Percentiles rank a stretch among this genome's conserved stretches.
phyloP scores from a whole-genome alignment of 768 basidiomycete species.

The Phanerodontia chrysosporium region DNA sequence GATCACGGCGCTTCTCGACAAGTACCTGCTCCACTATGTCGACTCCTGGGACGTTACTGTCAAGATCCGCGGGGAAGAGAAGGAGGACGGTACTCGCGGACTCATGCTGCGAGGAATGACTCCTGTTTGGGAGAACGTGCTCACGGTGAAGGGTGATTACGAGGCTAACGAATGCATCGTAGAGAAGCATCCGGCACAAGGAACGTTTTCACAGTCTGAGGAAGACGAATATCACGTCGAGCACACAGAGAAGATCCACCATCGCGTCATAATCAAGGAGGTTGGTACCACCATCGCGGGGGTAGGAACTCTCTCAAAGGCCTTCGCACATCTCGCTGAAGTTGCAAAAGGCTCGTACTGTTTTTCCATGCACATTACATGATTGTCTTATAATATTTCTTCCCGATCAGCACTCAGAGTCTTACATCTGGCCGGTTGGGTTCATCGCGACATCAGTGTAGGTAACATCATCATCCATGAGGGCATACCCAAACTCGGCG shows the following conservation, averaged over 20 bases:
- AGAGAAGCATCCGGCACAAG: too few species aligned
- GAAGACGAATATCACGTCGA: not conserved
- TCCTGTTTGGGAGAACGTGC: too few species aligned
- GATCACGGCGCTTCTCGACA: too few species aligned
- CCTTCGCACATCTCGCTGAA: not conserved
- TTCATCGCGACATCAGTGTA: conserved; percentile 17
- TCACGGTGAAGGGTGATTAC: too few species aligned
- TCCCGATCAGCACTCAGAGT: conserved; percentile 2
- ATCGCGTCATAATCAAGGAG: conserved; percentile 17
- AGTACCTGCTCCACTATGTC: too few species aligned
- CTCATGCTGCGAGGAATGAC: too few species aligned
- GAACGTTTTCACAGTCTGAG: too few species aligned
- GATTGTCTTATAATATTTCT: not conserved
- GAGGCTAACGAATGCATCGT: too few species aligned
- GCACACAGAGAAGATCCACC: conserved; percentile 1
- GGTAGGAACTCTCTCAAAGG: not conserved
- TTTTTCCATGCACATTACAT: not conserved
- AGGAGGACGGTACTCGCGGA: too few species aligned
- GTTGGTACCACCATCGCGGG: conserved; percentile 7
- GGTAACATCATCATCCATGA: conserved; percentile 13
- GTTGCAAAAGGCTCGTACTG: not conserved
- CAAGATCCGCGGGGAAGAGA: too few species aligned
- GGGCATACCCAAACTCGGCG: conserved; percentile 3
- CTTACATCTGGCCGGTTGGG: conserved; percentile 12
- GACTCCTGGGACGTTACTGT: too few species aligned